Evolutionary conservation across 225 moss, liverwort and hornwort species (phyloP).

Genomic region (Ulota crispa): DNA sequence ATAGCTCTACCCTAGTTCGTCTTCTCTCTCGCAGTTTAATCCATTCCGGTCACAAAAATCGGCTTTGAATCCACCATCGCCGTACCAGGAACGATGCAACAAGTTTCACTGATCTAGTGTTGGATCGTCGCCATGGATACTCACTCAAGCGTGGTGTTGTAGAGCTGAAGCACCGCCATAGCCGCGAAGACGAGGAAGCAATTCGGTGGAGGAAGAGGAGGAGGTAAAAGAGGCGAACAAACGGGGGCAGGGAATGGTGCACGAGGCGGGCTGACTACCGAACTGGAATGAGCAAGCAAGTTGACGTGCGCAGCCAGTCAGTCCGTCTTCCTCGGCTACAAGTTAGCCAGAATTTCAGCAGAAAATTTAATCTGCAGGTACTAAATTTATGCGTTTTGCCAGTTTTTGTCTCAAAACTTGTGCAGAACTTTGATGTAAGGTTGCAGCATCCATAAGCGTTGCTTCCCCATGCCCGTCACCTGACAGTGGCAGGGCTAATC

Average conservation of each 20-base stretch:
- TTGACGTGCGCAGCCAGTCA: too few relatives aligned
- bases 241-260: neutral
- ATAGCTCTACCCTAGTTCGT: conserved; percentile 1
- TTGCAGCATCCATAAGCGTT: too few relatives aligned
- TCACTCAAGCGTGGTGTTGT: neutral
- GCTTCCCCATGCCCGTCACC: too few relatives aligned
- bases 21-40: neutral
- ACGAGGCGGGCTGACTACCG: conserved; percentile 20
- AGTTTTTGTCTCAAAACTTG: too few relatives aligned
- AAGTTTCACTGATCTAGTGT: neutral
- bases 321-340: too few relatives aligned
- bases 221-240: neutral
- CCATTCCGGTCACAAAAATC: neutral
- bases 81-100: neutral
- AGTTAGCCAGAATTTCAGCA: too few relatives aligned
- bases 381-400: too few relatives aligned
- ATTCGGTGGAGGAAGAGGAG: neutral
- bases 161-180: neutral
- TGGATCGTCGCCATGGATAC: neutral
- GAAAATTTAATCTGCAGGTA: too few relatives aligned
- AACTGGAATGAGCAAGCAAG: neutral
- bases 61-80: neutral
- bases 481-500: too few relatives aligned
- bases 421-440: too few relatives aligned
- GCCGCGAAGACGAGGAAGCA: neutral